Evolutionary conservation across 306 rosid species (phyloP).

Genomic region (Prunus padus): DNA sequence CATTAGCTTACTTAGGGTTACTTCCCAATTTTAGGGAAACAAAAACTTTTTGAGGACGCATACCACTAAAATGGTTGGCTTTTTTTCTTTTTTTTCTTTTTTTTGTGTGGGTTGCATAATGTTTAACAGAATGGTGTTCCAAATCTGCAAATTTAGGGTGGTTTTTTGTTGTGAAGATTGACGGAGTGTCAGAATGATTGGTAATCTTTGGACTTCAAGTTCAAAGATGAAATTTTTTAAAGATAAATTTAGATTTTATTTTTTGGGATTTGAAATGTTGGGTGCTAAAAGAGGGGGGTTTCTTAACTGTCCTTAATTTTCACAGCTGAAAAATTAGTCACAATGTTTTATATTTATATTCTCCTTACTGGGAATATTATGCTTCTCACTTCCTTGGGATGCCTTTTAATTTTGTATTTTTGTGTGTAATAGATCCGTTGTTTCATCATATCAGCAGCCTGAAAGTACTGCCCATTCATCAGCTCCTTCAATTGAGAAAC

Average conservation of each 20-base stretch:
- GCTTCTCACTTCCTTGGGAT: not conserved
- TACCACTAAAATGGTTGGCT: not conserved
- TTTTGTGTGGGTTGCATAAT: not conserved
- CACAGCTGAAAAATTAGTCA: not conserved
- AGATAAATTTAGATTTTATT: no score
- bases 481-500: constrained; percentile 45
- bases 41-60: not conserved
- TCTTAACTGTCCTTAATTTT: not conserved
- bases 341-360: not conserved
- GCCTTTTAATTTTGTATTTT: not conserved
- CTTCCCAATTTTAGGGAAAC: not conserved
- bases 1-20: not conserved
- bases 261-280: not conserved
- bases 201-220: not conserved
- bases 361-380: not conserved
- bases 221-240: not conserved
- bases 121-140: not conserved
- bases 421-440: constrained; percentile 29
- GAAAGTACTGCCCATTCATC: constrained; percentile 36
- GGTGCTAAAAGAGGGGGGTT: not conserved
- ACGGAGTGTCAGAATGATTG: not conserved
- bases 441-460: constrained; percentile 32
- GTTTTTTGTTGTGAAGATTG: not conserved
- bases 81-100: not conserved
- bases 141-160: not conserved